Base-by-base conservation (phyloP, 768 basidiomycete genomes). In the Melanogaster broomeanus region DNA sequence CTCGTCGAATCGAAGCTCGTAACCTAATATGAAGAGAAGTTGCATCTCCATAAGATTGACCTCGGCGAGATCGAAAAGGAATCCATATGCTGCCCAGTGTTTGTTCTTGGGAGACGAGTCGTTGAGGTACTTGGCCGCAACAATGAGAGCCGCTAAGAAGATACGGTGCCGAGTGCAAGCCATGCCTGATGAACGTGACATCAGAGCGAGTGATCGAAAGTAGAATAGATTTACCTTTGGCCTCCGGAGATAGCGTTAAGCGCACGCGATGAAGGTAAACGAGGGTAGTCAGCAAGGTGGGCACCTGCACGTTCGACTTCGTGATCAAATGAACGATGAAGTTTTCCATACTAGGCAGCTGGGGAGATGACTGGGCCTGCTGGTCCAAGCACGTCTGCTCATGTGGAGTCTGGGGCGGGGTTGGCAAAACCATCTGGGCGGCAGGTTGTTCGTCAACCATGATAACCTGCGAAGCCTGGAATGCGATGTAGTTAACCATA, bases 21-120 rank as follows among this genome's bases (percentile, higher is more conserved):
- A 95, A 73, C 96, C 90, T 61, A 99, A 84, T 52, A 98, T 77
- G 69, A 81, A 88, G 48, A 99, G 84, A 25, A 99, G 82, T 72
- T 99, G 93, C 73, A 86, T 90, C 75, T 99, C 96, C 96, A 98
- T 98, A 55, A 95, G 78, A 71, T 95, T 97, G 69, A 98, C 85
- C 74, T 92, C 90, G 11, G 75, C 70, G 45, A 84, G 72, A 65
- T 89, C 84, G 74, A 92, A 95, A 57, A 90, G 73, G 38, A 76
- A 74, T 16, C 85, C 87, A 67, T 93, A 91, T 42, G 73, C 72
- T 49, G 87, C 82, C 96, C 96, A 99, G 75, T 97, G 90, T 67
- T 80, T 80, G 75, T 98, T 99, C 79, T 94, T 96, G 3, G 92
- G 92, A 40, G 88, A 88, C n/a, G 89, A 88, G 71, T 95, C 93